phyloP scores from a whole-genome alignment of 345 rosid species.

The Lumnitzera littorea region DNA sequence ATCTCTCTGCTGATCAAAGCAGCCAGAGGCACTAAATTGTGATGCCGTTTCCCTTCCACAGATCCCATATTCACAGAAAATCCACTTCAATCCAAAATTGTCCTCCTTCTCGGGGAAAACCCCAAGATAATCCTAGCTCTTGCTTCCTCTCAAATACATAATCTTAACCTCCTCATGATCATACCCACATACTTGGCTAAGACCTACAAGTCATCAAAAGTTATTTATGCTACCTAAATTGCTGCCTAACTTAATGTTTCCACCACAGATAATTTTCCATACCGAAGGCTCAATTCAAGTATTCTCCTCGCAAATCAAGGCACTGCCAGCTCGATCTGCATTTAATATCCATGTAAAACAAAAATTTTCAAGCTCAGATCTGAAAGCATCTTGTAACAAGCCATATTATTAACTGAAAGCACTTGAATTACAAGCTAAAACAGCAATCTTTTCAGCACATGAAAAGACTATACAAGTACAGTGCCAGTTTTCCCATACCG shows the following conservation, averaged over 20 bases:
- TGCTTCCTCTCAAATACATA: too few species aligned
- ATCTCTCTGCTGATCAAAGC: conserved; percentile 62
- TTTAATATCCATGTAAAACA: background rate
- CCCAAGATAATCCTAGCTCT: too few species aligned
- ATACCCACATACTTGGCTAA: too few species aligned
- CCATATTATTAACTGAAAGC: too few species aligned
- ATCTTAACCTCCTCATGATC: too few species aligned
- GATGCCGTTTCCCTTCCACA: conserved; percentile 46
- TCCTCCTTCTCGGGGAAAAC: background rate
- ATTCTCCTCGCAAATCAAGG: conserved; percentile 6
- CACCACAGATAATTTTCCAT: background rate
- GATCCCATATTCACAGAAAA: conserved; percentile 44
- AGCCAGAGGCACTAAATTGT: conserved; percentile 73
- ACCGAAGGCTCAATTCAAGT: conserved; percentile 12
- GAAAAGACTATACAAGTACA: background rate
- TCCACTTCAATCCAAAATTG: conserved; percentile 16
- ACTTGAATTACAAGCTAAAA: background rate
- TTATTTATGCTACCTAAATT: too few species aligned
- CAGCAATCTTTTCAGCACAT: background rate
- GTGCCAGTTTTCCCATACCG: background rate
- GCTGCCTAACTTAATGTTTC: too few species aligned
- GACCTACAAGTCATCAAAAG: too few species aligned
- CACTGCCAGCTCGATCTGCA: conserved; percentile 33
- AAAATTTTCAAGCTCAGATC: too few species aligned
- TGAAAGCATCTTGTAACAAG: too few species aligned